These are phyloP conservation scores for Colletotrichum tabaci DNA, from an alignment of 2,329 filamentous ascomycete genomes.

Conservation along the genomic window DNA sequence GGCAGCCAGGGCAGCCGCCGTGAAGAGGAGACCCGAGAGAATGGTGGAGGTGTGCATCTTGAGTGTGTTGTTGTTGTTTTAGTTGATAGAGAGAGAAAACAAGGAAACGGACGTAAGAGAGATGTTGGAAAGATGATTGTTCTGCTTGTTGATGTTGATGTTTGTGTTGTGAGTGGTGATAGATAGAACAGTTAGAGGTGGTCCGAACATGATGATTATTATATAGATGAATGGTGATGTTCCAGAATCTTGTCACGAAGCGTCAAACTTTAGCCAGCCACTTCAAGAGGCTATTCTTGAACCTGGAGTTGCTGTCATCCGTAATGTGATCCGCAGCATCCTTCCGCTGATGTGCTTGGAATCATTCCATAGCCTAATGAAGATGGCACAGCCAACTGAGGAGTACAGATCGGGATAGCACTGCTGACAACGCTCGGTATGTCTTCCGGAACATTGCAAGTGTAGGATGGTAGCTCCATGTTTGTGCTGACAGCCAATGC, in stretches of 20 bases:
- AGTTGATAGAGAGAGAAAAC: conserved; percentile 10
- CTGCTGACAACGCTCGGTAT: background rate
- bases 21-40: conserved; percentile 39
- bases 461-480: background rate
- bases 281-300: no score
- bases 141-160: background rate
- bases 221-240: no score
- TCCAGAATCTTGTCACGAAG: no score
- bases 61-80: background rate
- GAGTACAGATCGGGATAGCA: no score
- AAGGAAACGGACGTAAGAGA: conserved; percentile 8
- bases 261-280: no score
- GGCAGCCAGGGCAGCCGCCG: conserved; percentile 40
- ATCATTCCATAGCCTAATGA: background rate
- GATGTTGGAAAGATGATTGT: background rate
- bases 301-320: background rate
- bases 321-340: background rate
- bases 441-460: background rate
- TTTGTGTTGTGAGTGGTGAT: conserved; percentile 5
- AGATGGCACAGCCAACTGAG: no score
- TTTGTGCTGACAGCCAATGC: no score
- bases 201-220: no score
- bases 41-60: conserved; percentile 41
- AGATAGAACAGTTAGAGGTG: background rate
- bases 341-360: background rate